Percentiles rank a stretch among this genome's conserved stretches.
Conservation (phyloP, 176 grass and related monocot species). For the Oryza brachyantha region DNA sequence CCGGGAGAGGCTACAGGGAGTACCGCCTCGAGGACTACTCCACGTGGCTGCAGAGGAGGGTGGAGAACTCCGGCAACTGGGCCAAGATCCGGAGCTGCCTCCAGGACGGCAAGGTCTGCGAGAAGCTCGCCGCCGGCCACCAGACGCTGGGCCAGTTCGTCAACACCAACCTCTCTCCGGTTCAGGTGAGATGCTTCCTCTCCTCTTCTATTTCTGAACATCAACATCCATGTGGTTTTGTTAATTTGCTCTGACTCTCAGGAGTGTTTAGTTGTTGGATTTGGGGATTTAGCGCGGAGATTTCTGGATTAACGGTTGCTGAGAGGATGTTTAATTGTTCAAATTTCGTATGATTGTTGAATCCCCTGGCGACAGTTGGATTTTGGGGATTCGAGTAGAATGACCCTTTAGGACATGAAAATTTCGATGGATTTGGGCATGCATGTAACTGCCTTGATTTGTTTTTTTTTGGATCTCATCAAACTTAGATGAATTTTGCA, state of each 20-base stretch:
- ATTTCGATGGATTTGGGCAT: neutral
- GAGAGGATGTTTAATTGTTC: neutral
- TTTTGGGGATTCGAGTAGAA: neutral
- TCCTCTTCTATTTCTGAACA: neutral
- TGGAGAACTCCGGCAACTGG: constrained; percentile 61
- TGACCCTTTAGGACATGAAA: neutral
- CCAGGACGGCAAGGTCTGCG: constrained; percentile 66
- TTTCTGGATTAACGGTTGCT: neutral
- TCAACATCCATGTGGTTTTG: neutral
- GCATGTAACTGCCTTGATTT: neutral
- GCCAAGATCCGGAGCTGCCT: constrained; percentile 82
- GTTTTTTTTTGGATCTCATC: neutral
- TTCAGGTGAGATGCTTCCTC: constrained; percentile 41
- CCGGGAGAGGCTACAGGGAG: constrained; percentile 67
- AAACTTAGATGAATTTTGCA: neutral
- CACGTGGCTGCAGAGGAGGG: constrained; percentile 80
- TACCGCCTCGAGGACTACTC: constrained; percentile 87
- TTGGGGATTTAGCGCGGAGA: neutral
- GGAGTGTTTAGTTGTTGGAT: neutral
- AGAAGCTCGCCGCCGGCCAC: constrained; percentile 39
- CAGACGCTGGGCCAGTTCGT: constrained; percentile 60
- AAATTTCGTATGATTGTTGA: neutral
- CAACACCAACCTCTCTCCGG: constrained; percentile 61
- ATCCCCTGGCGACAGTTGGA: neutral
- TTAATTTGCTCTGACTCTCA: neutral